phyloP scores from a whole-genome alignment of 1,139 yeast species.

The Lodderomyces beijingensis region DNA sequence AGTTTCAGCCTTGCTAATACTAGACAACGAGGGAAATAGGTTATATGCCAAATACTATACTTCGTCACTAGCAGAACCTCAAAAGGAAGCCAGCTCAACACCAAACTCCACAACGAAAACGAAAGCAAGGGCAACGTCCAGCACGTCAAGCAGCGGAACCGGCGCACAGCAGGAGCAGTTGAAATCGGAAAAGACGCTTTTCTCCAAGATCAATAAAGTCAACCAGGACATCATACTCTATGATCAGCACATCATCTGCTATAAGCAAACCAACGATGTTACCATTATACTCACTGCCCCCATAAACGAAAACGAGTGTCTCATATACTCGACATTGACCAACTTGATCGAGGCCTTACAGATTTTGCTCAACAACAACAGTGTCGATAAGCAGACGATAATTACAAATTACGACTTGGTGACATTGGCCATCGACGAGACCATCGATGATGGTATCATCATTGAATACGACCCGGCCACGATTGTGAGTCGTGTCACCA shows the following conservation, averaged over 20 bases:
- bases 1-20: constrained; percentile 68
- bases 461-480: constrained; percentile 86
- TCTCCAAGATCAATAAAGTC: constrained; percentile 71
- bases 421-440: constrained; percentile 83
- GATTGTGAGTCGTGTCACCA: constrained; percentile 85
- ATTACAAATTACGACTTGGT: constrained; percentile 84
- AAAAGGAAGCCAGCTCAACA: constrained; percentile 1
- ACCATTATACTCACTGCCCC: constrained; percentile 68
- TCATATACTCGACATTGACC: constrained; percentile 71
- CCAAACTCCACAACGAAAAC: constrained; percentile 1
- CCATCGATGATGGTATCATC: constrained; percentile 87
- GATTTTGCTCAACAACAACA: constrained; percentile 59
- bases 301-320: constrained; percentile 79
- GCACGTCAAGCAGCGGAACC: constrained; percentile 1
- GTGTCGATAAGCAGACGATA: constrained; percentile 74
- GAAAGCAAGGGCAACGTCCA: not conserved
- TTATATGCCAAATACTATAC: constrained; percentile 81
- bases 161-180: constrained; percentile 56
- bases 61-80: constrained; percentile 22
- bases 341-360: constrained; percentile 81
- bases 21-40: constrained; percentile 80
- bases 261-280: constrained; percentile 79
- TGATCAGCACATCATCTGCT: constrained; percentile 74
- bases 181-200: constrained; percentile 70
- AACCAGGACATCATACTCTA: constrained; percentile 77